Evolutionary conservation across 805 yeast species (phyloP), one percentile per base, ranked within the genome.

Genomic region (Metschnikowia borealis): DNA sequence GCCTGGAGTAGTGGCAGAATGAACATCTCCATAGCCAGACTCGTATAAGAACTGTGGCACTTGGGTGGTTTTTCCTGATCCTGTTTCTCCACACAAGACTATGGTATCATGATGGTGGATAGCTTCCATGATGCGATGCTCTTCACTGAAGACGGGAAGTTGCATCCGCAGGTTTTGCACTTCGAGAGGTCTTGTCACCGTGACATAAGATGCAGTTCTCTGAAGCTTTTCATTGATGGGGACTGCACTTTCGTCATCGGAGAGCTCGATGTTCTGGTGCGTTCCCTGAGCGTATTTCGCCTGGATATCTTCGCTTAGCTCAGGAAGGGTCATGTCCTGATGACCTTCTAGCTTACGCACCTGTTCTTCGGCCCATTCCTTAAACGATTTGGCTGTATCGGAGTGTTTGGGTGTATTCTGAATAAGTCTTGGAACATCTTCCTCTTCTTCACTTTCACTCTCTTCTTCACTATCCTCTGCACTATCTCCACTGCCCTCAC

Each of bases 61-160:
- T 69, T 94, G 99, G 0, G 99, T 94, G 1, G 99, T 94, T 66
- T 94, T 94, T 69, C 99, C 99, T 2, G 97, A 90, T 60, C 99
- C 99, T 0, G 99, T 94, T 61, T 91, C 98, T 75, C 99, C 99
- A 71, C 97, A 92, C 23, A 94, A 77, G 13, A 94, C 85, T 0
- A 91, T 83, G 53, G 92, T 86, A 61, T 91, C 97, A 62, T 92
- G 87, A 61, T 92, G 95, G 63, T 87, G 88, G 46, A 94, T 80
- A 1, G 97, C 96, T 65, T 94, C 99, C 97, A 94, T 89, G 45
- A 94, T 87, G 49, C 83, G 75, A 64, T 89, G 96, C 62, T 94
- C 99, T 66, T 89, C 96, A 6, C 85, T 85, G 54, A 81, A 87
- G 0, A 94, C 97, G 0, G 99, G 99, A 17, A 94, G 71, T 47